phyloP scores from a whole-genome alignment of 371 early-diverging fungal species.

The Mortierella sp. region DNA sequence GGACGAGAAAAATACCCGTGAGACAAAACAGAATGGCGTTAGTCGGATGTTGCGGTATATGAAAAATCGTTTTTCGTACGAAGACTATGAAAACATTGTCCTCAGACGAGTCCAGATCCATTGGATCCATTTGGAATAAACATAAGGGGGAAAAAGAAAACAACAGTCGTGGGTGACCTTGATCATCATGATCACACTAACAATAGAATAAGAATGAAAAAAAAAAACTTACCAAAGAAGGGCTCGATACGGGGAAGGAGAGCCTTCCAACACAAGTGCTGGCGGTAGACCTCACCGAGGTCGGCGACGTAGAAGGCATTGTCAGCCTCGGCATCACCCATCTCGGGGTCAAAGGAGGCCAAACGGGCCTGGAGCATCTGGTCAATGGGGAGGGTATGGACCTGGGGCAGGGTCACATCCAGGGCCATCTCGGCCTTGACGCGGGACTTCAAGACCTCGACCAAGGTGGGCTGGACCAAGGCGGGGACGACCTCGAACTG shows the following conservation, averaged over 20 bases:
- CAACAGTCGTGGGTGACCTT: not conserved
- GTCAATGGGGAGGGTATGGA: conserved; percentile 54
- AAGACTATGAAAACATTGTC: conserved; percentile 4
- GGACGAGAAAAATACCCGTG: not conserved
- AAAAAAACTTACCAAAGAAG: conserved; percentile 82
- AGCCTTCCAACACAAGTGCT: conserved; percentile 85
- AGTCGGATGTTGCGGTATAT: conserved; percentile 5
- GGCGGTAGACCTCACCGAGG: conserved; percentile 89
- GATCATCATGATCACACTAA: conserved; percentile 1
- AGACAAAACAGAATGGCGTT: not conserved
- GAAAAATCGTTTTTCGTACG: not conserved
- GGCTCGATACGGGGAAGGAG: conserved; percentile 94
- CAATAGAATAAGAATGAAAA: not conserved
- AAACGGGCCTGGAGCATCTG: conserved; percentile 56
- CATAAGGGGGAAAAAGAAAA: conserved; percentile 7
- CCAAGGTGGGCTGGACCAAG: conserved; percentile 57
- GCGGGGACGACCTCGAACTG: conserved; percentile 57
- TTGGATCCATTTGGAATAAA: not conserved
- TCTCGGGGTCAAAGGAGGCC: conserved; percentile 59
- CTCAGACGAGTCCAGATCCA: not conserved
- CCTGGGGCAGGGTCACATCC: conserved; percentile 45
- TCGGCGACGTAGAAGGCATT: conserved; percentile 96
- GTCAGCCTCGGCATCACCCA: conserved; percentile 76
- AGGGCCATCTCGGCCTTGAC: conserved; percentile 56
- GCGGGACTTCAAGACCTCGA: conserved; percentile 54